These are phyloP conservation scores for Cladosporium colombiae DNA, from an alignment of 2,329 filamentous ascomycete species.

Conservation along the genomic window DNA sequence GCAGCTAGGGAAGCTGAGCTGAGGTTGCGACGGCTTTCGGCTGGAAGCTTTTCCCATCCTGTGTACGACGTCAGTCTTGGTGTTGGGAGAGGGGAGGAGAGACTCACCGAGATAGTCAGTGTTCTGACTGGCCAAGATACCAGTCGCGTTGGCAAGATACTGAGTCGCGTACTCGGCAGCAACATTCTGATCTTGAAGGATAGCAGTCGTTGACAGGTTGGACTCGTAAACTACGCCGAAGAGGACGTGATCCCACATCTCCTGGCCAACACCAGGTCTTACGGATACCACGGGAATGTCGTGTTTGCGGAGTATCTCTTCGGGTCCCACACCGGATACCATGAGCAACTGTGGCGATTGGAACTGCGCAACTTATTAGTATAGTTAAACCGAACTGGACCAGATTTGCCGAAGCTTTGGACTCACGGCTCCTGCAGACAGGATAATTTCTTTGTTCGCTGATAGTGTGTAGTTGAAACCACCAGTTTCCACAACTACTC, in stretches of 20 bases:
- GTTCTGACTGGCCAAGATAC: conserved; percentile 25
- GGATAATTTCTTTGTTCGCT: conserved; percentile 46
- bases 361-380: conserved; percentile 27
- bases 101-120: conserved; percentile 15
- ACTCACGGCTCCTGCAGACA: conserved; percentile 42
- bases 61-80: not conserved
- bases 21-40: conserved; percentile 10
- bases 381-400: not conserved
- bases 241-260: conserved; percentile 36
- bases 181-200: conserved; percentile 21
- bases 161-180: conserved; percentile 21
- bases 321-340: conserved; percentile 37
- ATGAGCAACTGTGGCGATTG: conserved; percentile 44
- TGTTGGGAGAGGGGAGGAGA: conserved; percentile 23
- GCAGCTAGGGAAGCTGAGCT: conserved; percentile 14
- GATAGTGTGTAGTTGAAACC: conserved; percentile 27
- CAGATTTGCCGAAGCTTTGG: not conserved
- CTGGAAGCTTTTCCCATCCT: conserved; percentile 10
- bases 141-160: conserved; percentile 25
- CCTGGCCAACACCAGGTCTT: conserved; percentile 34
- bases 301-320: conserved; percentile 34
- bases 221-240: conserved; percentile 38
- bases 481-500: conserved; percentile 26
- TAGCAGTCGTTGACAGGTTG: conserved; percentile 24
- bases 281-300: conserved; percentile 34